Base-by-base conservation (phyloP, 2,329 filamentous ascomycete genomes). In the Exutisphaerella laricina region DNA sequence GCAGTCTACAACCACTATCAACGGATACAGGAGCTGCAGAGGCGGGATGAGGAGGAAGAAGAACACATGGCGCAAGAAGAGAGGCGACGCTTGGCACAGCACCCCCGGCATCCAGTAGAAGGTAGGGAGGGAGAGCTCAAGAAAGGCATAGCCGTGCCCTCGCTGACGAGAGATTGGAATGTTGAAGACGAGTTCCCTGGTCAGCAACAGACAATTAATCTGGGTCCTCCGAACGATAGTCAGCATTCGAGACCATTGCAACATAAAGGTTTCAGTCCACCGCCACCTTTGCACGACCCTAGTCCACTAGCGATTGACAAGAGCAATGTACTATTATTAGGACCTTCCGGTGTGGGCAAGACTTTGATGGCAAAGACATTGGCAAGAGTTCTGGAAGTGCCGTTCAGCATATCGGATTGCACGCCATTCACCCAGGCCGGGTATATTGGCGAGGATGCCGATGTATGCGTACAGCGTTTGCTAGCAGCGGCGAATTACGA, bases 1-100 rank as follows among this genome's bases (percentile, higher is more conserved):
- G 88, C 90, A 5, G 85, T 98, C 20, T 96, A 94, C 70, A 96
- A 97, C 61, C 92, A 98, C 63, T 96, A 97, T 62, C 88, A 96
- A 66, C 80, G 86, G 34, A 78, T 95, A 46, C 82, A 89, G 56
- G 81, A 85, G 64, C 60, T 84, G 17, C 77, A 88, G 58, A 74
- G 88, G 36, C 79, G 83, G 46, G 79, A 92, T 53, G 80, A 89
- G 41, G 88, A 95, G 57, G 79, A 86, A 31, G 83, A 88, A 49
- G 85, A 84, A 66, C 61, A 80, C 37, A 71, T 83, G 58, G 79
- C 85, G 30, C 85, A 88, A 61, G 77, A 80, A 47, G 79, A 83
- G 59, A 74, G 84, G 44, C 75, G 80, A 49, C 84, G 90, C 48
- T 76, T 84, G 56, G 71, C 77, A 23, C 52, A 53, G 39, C 77